A percentile compares a stretch with the other conserved stretches of the same genome.
These are phyloP conservation scores for Gryganskiella cystojenkinii DNA, from an alignment of 192 early-diverging fungal genomes.

Conservation along the genomic window DNA sequence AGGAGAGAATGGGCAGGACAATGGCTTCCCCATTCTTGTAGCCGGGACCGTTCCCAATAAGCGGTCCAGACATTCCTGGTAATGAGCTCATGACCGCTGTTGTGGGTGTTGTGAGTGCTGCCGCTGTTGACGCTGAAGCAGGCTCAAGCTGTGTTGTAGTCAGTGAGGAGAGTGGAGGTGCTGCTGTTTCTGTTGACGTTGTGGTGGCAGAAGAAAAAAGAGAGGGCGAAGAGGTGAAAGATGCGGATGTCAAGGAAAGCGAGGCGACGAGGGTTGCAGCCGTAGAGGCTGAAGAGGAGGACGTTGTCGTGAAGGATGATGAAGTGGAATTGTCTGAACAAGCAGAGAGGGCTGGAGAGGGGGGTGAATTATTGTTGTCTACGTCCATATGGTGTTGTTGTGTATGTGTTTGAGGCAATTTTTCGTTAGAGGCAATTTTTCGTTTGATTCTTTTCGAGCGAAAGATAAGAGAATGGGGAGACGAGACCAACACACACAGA, in stretches of 20 bases:
- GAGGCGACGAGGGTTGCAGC: background rate
- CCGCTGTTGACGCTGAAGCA: background rate
- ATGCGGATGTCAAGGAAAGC: background rate
- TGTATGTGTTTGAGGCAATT: too few species aligned
- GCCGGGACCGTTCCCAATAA: conserved; percentile 50
- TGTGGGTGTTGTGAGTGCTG: background rate
- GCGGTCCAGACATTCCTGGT: conserved; percentile 17
- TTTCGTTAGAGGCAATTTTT: too few species aligned
- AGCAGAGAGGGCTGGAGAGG: too few species aligned
- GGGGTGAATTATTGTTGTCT: too few species aligned
- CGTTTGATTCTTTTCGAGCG: too few species aligned
- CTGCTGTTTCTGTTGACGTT: background rate
- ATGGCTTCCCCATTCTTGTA: conserved; percentile 50
- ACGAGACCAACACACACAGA: background rate
- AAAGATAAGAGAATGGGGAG: too few species aligned
- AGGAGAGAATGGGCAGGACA: conserved; percentile 35
- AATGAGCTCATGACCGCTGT: background rate
- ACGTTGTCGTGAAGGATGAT: background rate
- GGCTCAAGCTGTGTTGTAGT: background rate
- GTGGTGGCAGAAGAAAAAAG: background rate
- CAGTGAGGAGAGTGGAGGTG: background rate
- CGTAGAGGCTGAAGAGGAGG: background rate
- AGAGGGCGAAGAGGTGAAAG: background rate
- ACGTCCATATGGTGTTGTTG: too few species aligned
- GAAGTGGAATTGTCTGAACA: background rate